Conservation (phyloP, 176 grass and related monocot genomes). For the Oryza glumipatula region DNA sequence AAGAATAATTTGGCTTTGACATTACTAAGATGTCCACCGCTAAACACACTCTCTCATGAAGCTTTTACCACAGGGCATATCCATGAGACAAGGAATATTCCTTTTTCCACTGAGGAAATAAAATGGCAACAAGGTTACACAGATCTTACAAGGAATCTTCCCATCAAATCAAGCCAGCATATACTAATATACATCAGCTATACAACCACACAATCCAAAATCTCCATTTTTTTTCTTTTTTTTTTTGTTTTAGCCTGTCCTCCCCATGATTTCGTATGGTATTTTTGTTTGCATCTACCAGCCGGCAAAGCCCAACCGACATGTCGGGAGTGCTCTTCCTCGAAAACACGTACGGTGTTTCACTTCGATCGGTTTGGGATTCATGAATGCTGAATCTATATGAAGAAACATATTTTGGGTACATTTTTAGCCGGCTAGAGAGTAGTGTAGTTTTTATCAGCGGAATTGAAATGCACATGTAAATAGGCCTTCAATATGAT, state of each 20-base stretch:
- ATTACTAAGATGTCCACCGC: too few species aligned
- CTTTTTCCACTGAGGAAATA: neutral
- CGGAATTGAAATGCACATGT: neutral
- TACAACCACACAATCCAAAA: neutral
- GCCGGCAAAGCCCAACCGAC: neutral
- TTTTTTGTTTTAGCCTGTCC: neutral
- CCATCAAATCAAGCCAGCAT: neutral
- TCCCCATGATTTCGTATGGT: neutral
- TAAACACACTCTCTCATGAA: too few species aligned
- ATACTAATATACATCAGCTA: neutral
- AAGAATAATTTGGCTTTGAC: too few species aligned
- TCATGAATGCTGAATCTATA: neutral
- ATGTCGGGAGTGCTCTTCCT: conserved; percentile 9
- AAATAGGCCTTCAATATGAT: too few species aligned
- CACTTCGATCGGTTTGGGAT: neutral
- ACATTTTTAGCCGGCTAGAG: neutral
- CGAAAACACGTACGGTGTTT: neutral
- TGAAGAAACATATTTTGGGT: neutral
- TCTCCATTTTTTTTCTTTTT: too few species aligned
- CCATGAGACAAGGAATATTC: conserved; percentile 44
- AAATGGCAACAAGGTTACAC: neutral
- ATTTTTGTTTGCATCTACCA: neutral
- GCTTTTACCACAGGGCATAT: conserved; percentile 9
- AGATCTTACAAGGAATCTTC: conserved; percentile 6
- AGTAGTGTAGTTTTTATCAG: neutral